Conservation (phyloP, 345 rosid species). For the Eucalyptus cloeziana region DNA sequence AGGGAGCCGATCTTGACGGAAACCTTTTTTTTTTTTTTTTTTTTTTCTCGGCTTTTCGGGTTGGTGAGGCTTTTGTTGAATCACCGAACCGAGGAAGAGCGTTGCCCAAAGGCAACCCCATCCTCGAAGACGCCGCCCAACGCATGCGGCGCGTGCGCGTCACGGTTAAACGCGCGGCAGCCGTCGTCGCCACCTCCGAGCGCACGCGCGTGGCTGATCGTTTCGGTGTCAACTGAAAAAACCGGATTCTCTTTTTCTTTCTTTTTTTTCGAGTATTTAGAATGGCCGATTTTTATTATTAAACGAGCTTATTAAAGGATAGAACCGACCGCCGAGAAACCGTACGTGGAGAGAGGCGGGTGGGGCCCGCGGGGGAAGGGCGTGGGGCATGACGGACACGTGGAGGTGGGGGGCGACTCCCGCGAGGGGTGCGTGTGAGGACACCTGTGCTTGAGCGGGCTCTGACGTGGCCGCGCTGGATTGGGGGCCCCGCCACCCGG, state of each 20-base stretch:
- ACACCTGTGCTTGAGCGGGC: constrained; percentile 12
- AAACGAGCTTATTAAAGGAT: not conserved
- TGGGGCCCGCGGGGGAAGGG: not conserved
- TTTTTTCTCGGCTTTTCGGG: not conserved
- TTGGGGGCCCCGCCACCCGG: constrained; percentile 16
- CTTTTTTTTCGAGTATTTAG: not conserved
- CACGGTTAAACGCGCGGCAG: not conserved
- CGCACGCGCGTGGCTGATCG: not conserved
- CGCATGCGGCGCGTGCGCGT: not conserved
- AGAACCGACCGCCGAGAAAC: not conserved
- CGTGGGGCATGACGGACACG: constrained; percentile 4
- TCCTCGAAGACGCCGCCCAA: not conserved
- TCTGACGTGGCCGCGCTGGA: constrained; percentile 32
- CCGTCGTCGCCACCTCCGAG: not conserved
- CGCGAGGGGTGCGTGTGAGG: constrained; percentile 2
- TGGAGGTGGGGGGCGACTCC: constrained; percentile 2
- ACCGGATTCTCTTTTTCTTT: not conserved
- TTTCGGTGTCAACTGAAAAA: not conserved
- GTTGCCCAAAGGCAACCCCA: not conserved
- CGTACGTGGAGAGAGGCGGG: not conserved
- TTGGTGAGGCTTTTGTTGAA: not conserved
- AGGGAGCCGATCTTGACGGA: not conserved
- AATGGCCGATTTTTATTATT: not conserved
- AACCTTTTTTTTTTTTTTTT: not conserved
- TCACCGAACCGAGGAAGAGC: not conserved